Percentiles rank a stretch among this genome's conserved stretches.
These are phyloP conservation scores for Monoraphidium neglectum DNA, from an alignment of 139 green algal genomes.

Conservation along the genomic window DNA sequence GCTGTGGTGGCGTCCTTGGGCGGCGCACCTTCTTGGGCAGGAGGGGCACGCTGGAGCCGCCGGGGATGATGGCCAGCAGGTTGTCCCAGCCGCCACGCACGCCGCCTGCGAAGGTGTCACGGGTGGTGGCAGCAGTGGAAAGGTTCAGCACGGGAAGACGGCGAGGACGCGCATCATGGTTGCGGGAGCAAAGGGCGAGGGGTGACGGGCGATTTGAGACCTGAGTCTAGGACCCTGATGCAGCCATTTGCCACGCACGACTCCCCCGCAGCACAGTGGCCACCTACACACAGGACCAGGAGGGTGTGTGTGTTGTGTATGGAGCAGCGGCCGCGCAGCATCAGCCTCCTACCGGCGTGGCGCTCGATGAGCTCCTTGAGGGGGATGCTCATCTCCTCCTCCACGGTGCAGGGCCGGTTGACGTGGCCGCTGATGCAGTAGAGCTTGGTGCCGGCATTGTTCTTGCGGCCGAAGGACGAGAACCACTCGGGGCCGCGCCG, in stretches of 20 bases:
- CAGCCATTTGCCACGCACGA: no score
- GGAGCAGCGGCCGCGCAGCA: no score
- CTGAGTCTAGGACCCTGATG: no score
- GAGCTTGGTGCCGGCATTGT: slow-evolving; percentile 98
- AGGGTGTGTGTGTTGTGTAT: no score
- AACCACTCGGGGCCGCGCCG: slow-evolving; percentile 97
- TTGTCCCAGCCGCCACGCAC: slow-evolving; percentile 98
- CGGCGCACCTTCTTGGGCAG: slow-evolving; percentile 73
- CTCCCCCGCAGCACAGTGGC: no score
- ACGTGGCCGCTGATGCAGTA: slow-evolving; percentile 99
- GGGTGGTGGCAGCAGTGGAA: not conserved
- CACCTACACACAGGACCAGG: no score
- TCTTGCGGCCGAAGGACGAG: slow-evolving; percentile 91
- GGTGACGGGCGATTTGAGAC: no score
- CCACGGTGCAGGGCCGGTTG: slow-evolving; percentile 97
- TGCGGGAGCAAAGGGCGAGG: no score
- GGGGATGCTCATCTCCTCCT: slow-evolving; percentile 99
- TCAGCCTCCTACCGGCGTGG: slow-evolving; percentile 89
- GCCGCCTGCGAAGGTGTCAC: slow-evolving; percentile 56
- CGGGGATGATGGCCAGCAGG: slow-evolving; percentile 97
- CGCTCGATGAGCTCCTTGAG: slow-evolving; percentile 96
- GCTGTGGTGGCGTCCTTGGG: no score
- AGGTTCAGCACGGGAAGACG: not conserved
- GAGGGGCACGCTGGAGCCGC: slow-evolving; percentile 92
- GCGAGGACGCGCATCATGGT: not conserved